Conservation (phyloP, 2,329 filamentous ascomycete species). For the Alternaria gaisen region DNA sequence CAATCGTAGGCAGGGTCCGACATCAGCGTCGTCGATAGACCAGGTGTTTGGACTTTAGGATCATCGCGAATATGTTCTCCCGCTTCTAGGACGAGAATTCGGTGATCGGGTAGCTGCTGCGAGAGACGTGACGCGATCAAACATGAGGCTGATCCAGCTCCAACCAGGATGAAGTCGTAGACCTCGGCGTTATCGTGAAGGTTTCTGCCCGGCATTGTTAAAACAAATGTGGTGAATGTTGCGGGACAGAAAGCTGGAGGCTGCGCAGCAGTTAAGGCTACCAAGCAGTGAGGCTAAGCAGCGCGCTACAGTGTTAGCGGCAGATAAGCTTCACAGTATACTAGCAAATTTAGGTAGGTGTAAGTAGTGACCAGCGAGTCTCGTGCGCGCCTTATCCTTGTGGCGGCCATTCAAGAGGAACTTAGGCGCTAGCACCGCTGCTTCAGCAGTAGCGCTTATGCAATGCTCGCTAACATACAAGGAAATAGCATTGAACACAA, state of each 20-base stretch:
- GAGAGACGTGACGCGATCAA: slow-evolving; percentile 30
- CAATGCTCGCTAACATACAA: not conserved
- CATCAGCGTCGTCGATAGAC: slow-evolving; percentile 15
- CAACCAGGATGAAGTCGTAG: slow-evolving; percentile 29
- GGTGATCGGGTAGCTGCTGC: slow-evolving; percentile 18
- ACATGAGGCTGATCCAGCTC: slow-evolving; percentile 29
- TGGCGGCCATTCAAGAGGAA: not conserved
- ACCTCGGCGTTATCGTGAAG: not conserved
- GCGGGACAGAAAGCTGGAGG: not conserved
- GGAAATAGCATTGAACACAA: not conserved
- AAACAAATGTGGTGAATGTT: not conserved
- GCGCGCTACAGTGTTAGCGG: not conserved
- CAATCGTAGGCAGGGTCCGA: slow-evolving; percentile 24
- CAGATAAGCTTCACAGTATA: slow-evolving; percentile 1
- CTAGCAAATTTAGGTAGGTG: slow-evolving; percentile 6
- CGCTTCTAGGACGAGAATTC: slow-evolving; percentile 26
- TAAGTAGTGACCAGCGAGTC: not conserved
- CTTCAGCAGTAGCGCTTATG: not conserved
- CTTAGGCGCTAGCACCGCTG: slow-evolving; percentile 1
- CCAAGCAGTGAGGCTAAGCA: not conserved
- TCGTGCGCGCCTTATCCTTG: not conserved
- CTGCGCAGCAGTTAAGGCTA: not conserved
- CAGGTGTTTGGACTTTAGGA: slow-evolving; percentile 26
- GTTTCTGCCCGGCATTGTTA: slow-evolving; percentile 8
- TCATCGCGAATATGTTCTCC: slow-evolving; percentile 27